Base-by-base conservation (phyloP, 2,329 filamentous ascomycete species). In the Arthrobotrys sphaeroides region DNA sequence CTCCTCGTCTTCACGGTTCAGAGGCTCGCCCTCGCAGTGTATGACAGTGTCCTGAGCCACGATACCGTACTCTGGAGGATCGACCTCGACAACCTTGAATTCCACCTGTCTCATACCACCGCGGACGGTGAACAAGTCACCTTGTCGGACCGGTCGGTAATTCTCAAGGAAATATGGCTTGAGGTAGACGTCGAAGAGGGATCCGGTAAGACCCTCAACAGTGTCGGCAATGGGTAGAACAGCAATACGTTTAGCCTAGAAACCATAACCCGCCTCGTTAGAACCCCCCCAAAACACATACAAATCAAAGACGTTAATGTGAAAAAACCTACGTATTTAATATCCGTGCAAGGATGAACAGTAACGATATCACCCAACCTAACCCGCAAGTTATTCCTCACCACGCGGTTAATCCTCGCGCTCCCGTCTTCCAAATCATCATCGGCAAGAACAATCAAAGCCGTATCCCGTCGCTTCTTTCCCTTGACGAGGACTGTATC, bases 391-490 rank as follows among this genome's bases (percentile, higher is more conserved):
- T 99, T 99, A 88, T 98, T 95, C 83, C 95, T 91, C 81, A 98
- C 94, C 78, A 98, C 95, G 83, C 96, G 92, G 88, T 99, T 99
- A 87, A 99, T 95, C 82, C 95, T 91, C 80, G 92, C 95, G 81
- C 91, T 97, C 80, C 95, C 95, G 82, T 99, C 95, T 86, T 99
- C 95, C 66, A 99, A 90, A 78, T 99, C 95, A 81, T 99, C 95
- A 83, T 99, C 95, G 78, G 94, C 94, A 76, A 99, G 88, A 74
- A 99, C 96, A 81, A 99, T 98, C 82, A 99, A 87, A 75, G 98
- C 95, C 2, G 95, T 99, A 82, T 99, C 95, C 88, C 97, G 97
- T 85, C 95, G 90, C 91, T 98, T 99, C 90, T 99, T 99, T 84
- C 95, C 95, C 86, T 96, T 96, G 69, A 99, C 94, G 73, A 98